phyloP scores from a whole-genome alignment of 1,284 basidiomycete genomes.

The Ceratobasidium sp. region DNA sequence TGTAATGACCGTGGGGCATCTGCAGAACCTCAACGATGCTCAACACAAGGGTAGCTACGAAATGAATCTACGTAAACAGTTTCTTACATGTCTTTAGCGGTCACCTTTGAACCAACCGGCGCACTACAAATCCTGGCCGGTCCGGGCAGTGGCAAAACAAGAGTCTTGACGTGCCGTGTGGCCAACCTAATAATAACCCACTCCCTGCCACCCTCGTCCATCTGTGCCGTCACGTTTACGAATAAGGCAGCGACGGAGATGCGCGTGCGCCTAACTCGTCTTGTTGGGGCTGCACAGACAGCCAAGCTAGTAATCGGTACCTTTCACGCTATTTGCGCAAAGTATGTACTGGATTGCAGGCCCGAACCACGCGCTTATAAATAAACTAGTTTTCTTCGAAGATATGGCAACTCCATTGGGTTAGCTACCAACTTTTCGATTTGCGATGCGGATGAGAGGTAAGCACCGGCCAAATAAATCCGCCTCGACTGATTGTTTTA shows the following conservation, averaged over 20 bases:
- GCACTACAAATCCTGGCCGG: conserved; percentile 87
- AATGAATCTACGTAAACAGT: background rate
- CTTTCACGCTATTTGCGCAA: conserved; percentile 84
- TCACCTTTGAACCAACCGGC: conserved; percentile 67
- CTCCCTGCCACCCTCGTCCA: conserved; percentile 65
- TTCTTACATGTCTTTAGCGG: conserved; percentile 61
- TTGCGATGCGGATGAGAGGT: conserved; percentile 87
- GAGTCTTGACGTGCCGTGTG: conserved; percentile 83
- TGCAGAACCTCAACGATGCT: conserved; percentile 49
- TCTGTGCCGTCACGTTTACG: conserved; percentile 86
- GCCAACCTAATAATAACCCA: conserved; percentile 77
- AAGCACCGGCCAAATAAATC: conserved; percentile 48
- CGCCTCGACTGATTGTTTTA: background rate
- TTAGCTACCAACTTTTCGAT: conserved; percentile 83
- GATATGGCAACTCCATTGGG: conserved; percentile 69
- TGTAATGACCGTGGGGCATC: conserved; percentile 41
- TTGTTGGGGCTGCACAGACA: conserved; percentile 76
- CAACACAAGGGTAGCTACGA: conserved; percentile 49
- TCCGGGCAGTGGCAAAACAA: conserved; percentile 77
- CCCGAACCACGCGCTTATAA: background rate
- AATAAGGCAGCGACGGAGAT: conserved; percentile 94
- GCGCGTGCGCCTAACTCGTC: conserved; percentile 73
- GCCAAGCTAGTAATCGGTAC: conserved; percentile 74
- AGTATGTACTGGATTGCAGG: conserved; percentile 51
- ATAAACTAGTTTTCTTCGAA: conserved; percentile 66